A percentile compares a stretch with the other conserved stretches of the same genome.
Conservation (phyloP, 108 stramenopile genomes). For the Cyclostephanos invisitatus region DNA sequence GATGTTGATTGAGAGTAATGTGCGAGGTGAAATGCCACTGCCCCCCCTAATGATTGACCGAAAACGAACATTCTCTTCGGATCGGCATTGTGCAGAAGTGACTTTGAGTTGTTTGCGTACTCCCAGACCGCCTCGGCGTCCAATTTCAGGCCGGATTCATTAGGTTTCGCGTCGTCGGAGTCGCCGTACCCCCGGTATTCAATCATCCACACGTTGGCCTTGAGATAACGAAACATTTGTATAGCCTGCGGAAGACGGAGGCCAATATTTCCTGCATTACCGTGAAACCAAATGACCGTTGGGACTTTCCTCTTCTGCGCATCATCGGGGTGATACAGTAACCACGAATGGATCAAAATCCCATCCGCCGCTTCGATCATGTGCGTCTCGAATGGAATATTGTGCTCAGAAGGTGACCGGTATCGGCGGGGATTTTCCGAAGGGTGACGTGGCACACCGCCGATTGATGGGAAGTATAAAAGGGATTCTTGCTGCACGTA, state of each 20-base stretch:
- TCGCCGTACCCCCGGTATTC: conserved; percentile 96
- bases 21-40: conserved; percentile 89
- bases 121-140: conserved; percentile 86
- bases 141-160: conserved; percentile 78
- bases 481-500: conserved; percentile 79
- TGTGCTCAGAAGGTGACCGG: conserved; percentile 68
- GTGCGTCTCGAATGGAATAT: conserved; percentile 66
- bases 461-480: conserved; percentile 78
- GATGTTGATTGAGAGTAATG: conserved; percentile 57
- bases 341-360: conserved; percentile 80
- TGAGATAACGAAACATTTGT: conserved; percentile 68
- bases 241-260: conserved; percentile 87
- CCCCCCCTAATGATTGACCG: conserved; percentile 91
- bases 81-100: conserved; percentile 57
- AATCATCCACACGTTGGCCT: conserved; percentile 83
- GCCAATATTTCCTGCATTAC: conserved; percentile 98
- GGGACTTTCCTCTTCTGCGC: conserved; percentile 46
- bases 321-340: conserved; percentile 67
- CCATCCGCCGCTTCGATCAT: conserved; percentile 70
- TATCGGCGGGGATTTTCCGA: conserved; percentile 70
- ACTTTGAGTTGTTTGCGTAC: conserved; percentile 23
- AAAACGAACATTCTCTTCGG: conserved; percentile 74
- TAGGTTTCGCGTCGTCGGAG: conserved; percentile 57
- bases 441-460: conserved; percentile 63
- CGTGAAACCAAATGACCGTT: conserved; percentile 95